Conservation (phyloP, 441 rosid genomes). For the Populus hybrid region DNA sequence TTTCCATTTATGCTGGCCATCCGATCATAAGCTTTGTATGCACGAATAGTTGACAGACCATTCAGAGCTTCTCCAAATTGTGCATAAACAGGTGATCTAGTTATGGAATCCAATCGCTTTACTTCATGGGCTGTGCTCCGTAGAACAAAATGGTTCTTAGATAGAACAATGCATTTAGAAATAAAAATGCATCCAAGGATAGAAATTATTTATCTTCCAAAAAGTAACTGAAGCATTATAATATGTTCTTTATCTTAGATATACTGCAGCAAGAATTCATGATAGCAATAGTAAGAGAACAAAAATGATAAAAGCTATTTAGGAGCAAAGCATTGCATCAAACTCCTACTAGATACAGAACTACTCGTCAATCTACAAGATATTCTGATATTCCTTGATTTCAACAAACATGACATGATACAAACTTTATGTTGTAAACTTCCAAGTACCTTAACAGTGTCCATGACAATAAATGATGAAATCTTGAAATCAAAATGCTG, state of each 20-base stretch:
- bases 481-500: not conserved
- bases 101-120: conserved; percentile 81
- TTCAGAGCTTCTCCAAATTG: conserved; percentile 94
- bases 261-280: not conserved
- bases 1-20: conserved; percentile 85
- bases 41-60: conserved; percentile 80
- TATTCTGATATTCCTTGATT: not conserved
- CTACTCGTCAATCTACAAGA: not conserved
- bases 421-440: not conserved
- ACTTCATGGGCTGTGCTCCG: conserved; percentile 94
- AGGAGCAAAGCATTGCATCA: not conserved
- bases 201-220: not conserved
- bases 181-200: not conserved
- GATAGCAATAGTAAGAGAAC: not conserved
- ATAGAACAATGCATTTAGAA: not conserved
- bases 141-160: conserved; percentile 12
- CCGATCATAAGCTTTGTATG: conserved; percentile 85
- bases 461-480: not conserved
- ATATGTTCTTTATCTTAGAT: not conserved
- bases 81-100: conserved; percentile 93
- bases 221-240: not conserved
- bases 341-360: not conserved
- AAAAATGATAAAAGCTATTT: not conserved
- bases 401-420: not conserved
- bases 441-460: not conserved